Base-by-base conservation (phyloP, 2,329 filamentous ascomycete genomes). In the Fusarium chuoi region DNA sequence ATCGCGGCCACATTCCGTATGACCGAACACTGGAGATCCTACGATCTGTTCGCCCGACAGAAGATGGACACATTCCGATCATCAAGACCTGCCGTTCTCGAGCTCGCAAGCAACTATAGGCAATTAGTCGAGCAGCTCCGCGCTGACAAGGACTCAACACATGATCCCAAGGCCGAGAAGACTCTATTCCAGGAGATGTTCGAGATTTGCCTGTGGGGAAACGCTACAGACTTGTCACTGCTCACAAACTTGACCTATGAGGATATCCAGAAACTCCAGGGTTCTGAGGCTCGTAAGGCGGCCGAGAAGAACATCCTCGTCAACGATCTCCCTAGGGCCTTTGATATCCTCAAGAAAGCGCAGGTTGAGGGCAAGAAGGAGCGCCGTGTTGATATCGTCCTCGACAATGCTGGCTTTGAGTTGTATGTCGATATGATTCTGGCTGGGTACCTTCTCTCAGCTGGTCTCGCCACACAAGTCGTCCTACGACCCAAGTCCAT, bases 351-450 rank as follows among this genome's bases (percentile, higher is more conserved):
- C 28, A 89, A 88, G 62, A 86, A 89, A 69, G 92, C 92, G 0
- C 89, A 92, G 74, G 87, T 87, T 28, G 86, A 88, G 38, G 88
- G 89, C 35, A 90, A 90, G 79, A 85, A 87, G 69, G 91, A 95
- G 75, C 89, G 95, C 42, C 89, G 94, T 22, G 92, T 99, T 5
- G 96, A 99, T 78, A 96, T 99, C 73, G 93, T 99, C 5, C 92
- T 99, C 10, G 96, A 99, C 82, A 99, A 99, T 78, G 94, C 96
- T 26, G 96, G 96, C 11, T 99, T 99, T 80, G 96, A 99, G 86
- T 89, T 99, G 18, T 99, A 95, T 80, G 96, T 98, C 74, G 96
- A 99, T 80, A 88, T 99, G 15, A 91, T 98, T 65, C 88, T 99
- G 5, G 95, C 94, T 0, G 96, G 95, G 2, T 99, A 97, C 81